Base-by-base conservation (phyloP, 768 basidiomycete species). In the Wakefieldia striispora region DNA sequence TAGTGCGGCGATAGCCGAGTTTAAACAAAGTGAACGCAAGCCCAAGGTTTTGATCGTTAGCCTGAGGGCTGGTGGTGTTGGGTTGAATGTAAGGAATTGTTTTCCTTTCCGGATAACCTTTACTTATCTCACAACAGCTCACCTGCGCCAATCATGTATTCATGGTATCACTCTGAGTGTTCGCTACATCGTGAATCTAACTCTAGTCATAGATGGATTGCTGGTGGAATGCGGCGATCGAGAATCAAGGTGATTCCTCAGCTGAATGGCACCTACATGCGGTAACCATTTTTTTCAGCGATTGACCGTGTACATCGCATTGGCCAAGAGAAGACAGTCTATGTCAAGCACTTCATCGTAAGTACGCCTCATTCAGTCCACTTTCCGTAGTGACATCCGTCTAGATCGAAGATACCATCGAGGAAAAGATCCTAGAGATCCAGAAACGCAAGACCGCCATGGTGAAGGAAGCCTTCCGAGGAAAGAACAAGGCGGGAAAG, bases 31-130 rank as follows among this genome's bases (percentile, higher is more conserved):
- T 3, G 84, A 83, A 6, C 74, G 79, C 48, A 83, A 78, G 55
- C 86, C 91, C 1, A 88, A 91, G 64, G 75, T 95, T 10, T 64
- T 92, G 21, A 78, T 91, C 39, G 72, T 92, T 40, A 89, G 87
- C 61, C 66, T 93, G 65, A 93, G 91, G 65, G 95, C 95, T 4
- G 95, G 94, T 23, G 95, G 95, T 21, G 91, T 94, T 20, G 95
- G 94, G 0, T 64, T 95, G 48, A 94, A 95, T 64, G 83, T 91
- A 61, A 58, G 80, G 65, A 16, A 27, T 36, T 17, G 12, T 27
- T 47, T 7, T 27, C 36, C 40, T 19, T 49, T 36, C 5, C 20
- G 21, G 7, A 31, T 20, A n/a, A 48, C 17, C 39, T 27, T 29
- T 33, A 34, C 53, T 45, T 19, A 49, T 43, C 42, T 17, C 33